Evolutionary conservation across 139 green algal species (phyloP), one percentile per base, ranked within the genome.

Genomic region (Coelastrella sp.): DNA sequence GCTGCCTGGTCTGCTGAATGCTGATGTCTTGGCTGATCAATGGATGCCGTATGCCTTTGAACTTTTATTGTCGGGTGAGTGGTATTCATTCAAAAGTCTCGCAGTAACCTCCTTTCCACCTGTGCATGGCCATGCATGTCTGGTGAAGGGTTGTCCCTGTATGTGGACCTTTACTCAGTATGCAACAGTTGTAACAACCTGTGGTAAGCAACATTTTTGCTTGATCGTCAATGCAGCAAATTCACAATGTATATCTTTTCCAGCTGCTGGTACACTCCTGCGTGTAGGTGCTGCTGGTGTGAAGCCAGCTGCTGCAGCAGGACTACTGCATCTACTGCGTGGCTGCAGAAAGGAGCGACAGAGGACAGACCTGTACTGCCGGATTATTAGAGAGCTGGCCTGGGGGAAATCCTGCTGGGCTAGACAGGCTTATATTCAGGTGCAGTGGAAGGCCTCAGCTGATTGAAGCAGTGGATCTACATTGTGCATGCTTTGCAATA

Each of bases 311-410:
- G 92, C 90, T 27, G 92, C 90, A 13, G 79, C 90, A 15, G 89
- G 88, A 0, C 73, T 92, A 13, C 88, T 85, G 0, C 81, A 41
- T 60, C 86, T 93, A 43, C 69, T 94, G 62, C 88, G 79, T 34
- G 45, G 87, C 45, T 84, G 72, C 32, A 85, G 86, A 21, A 79
- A 74, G 45, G 90, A 93, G 37, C 67, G 72, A 57, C 87, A 91
- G 53, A 89, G 92, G 27, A 92, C 88, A 0, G 90, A 94, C 19
- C 81, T 93, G 0, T 93, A 92, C 81, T 59, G 87, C 7, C 83
- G 87, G 21, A 74, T 95, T 32, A 76, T 96, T 0, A 89, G 90
- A 0, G 93, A 95, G 15, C 94, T 93, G 63, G 90, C 81, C 15
- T 83, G 87, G 17, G 89, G 89, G 38, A 64, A 68, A 5, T 89